A percentile compares a stretch with the other conserved stretches of the same genome.
phyloP scores from a whole-genome alignment of 1,284 basidiomycete genomes.

The Coniferiporia sulphurascens region DNA sequence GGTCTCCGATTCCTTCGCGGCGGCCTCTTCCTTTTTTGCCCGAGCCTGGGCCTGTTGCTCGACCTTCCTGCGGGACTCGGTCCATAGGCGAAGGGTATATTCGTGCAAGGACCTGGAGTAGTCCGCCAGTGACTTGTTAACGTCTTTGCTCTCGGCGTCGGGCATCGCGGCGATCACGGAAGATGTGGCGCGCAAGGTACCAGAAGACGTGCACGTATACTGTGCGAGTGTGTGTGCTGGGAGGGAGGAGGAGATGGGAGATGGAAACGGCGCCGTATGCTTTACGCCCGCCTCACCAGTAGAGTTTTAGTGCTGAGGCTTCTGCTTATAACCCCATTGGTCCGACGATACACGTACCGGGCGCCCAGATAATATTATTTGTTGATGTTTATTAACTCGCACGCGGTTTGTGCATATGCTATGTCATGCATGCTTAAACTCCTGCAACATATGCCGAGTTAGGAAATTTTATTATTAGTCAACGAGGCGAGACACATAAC shows the following conservation, averaged over 20 bases:
- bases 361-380: too few species aligned
- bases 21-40: slow-evolving; percentile 3
- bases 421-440: neutral
- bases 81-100: slow-evolving; percentile 64
- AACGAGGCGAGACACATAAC: neutral
- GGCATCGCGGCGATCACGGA: slow-evolving; percentile 4
- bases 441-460: neutral
- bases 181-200: neutral
- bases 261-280: too few species aligned
- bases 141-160: neutral
- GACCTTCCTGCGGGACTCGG: slow-evolving; percentile 53
- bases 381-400: too few species aligned
- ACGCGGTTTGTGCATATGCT: too few species aligned
- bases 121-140: slow-evolving; percentile 12
- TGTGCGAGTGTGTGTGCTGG: too few species aligned
- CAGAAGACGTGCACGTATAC: neutral
- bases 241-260: too few species aligned
- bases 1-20: slow-evolving; percentile 19
- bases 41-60: slow-evolving; percentile 43
- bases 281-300: too few species aligned
- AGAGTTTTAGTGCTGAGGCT: too few species aligned
- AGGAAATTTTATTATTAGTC: neutral
- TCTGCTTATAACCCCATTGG: too few species aligned
- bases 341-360: too few species aligned
- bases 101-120: slow-evolving; percentile 63